Conservation (phyloP, 1,284 basidiomycete genomes). For the Trametes sp. region DNA sequence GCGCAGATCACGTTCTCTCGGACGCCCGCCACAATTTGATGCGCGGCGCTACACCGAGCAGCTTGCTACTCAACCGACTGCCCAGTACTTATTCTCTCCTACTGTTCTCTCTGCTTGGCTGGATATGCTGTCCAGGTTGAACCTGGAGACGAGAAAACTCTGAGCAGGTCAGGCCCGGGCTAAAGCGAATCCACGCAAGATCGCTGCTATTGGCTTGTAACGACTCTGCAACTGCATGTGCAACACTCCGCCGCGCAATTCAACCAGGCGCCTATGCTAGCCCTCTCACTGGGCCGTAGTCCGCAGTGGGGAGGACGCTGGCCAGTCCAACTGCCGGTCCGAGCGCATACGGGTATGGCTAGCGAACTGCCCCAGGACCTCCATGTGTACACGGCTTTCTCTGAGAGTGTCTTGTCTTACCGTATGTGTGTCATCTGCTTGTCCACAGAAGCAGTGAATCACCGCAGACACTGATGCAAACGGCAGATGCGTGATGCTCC, state of each 20-base stretch:
- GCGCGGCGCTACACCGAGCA: not conserved
- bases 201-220: too few species aligned
- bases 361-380: constrained; percentile 12
- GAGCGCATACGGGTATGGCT: not conserved
- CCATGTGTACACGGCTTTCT: constrained; percentile 14
- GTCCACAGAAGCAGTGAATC: constrained; percentile 15
- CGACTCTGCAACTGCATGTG: too few species aligned
- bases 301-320: not conserved
- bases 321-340: not conserved
- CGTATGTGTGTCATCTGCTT: constrained; percentile 7
- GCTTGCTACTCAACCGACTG: not conserved
- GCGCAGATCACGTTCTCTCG: constrained; percentile 7
- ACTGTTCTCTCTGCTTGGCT: not conserved
- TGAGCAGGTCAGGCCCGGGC: not conserved
- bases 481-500: constrained; percentile 16
- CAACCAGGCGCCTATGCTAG: not conserved
- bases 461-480: constrained; percentile 9
- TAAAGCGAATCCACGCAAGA: too few species aligned
- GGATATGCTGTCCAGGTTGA: not conserved
- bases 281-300: not conserved
- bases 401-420: not conserved
- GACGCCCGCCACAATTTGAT: not conserved
- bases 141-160: not conserved
- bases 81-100: not conserved
- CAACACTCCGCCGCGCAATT: not conserved